A percentile compares a stretch with the other conserved stretches of the same genome.
phyloP scores from a whole-genome alignment of 2,329 filamentous ascomycete genomes.

The Talaromyces marneffei region DNA sequence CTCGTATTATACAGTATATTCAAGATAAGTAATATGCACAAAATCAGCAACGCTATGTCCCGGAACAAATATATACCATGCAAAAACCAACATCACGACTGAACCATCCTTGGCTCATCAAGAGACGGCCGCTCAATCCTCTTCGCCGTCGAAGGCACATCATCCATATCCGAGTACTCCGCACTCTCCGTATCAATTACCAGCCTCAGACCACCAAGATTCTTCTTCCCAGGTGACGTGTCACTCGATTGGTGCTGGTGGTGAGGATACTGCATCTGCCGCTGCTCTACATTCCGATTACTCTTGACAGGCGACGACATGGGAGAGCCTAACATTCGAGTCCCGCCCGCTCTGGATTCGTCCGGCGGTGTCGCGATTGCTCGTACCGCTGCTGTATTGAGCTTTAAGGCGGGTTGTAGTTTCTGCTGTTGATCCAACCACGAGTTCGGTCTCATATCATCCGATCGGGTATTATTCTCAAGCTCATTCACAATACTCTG shows the following conservation, averaged over 20 bases:
- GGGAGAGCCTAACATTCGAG: constrained; percentile 5
- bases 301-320: constrained; percentile 11
- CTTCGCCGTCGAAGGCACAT: constrained; percentile 11
- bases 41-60: background rate
- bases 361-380: constrained; percentile 4
- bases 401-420: constrained; percentile 2
- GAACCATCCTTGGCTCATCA: constrained; percentile 6
- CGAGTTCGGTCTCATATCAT: constrained; percentile 21
- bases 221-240: constrained; percentile 10
- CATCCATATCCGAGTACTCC: constrained; percentile 10
- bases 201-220: constrained; percentile 7
- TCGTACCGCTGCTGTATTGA: constrained; percentile 12
- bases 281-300: background rate
- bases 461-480: constrained; percentile 53
- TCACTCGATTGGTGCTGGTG: background rate
- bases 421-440: background rate
- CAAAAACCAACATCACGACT: background rate
- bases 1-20: background rate
- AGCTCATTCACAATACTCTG: constrained; percentile 68
- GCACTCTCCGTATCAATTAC: constrained; percentile 14
- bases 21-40: background rate
- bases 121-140: constrained; percentile 10
- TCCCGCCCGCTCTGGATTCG: background rate
- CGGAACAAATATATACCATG: background rate
- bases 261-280: background rate